Evolutionary conservation across 2,329 filamentous ascomycete genomes (phyloP), one percentile per base, ranked within the genome.

Genomic region (Camillea tinctor): DNA sequence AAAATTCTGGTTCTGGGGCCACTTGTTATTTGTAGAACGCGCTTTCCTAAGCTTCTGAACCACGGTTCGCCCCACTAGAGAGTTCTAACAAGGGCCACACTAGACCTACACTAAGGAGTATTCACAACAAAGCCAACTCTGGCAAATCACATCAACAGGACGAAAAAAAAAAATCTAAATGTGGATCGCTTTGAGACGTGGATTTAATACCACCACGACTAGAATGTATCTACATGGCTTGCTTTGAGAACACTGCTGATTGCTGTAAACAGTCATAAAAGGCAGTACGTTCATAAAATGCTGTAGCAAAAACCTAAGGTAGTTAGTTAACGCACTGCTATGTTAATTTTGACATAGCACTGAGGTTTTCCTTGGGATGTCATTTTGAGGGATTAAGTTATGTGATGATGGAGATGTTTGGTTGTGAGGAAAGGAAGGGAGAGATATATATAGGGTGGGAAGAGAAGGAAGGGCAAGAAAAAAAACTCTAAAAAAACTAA

Each of bases 1-100:
- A 71, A 75, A 73, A 70, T 71, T 73, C 67, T 71, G 71, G 71
- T 68, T 71, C 74, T 70, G 75, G 75, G 75, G 74, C 72, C 69
- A 69, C 72, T 73, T 76, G 72, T 74, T 77, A 77, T 77, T 77
- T 77, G 76, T 78, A 77, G 72, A 71, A 75, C 70, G 72, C 71
- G 68, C 68, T 67, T 65, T 64, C 66, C 66, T 65, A 64, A 64
- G 59, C 57, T 59, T 59, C 62, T 64, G 69, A 71, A 71, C 70
- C 68, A 72, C 68, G 63, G 66, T 62, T 63, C 63, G 63, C 62
- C 68, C 66, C 60, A 65, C 58, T 60, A 52, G 56, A 59, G 59
- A 65, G 59, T 56, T 62, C 6, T 23, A 57, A 70, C 68, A 68
- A 63, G 69, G 68, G 30, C 55, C 52, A 50, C 56, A 56, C 51